Evolutionary conservation across 108 stramenopile species (phyloP).

Genomic region (Fragilariopsis cylindrus): DNA sequence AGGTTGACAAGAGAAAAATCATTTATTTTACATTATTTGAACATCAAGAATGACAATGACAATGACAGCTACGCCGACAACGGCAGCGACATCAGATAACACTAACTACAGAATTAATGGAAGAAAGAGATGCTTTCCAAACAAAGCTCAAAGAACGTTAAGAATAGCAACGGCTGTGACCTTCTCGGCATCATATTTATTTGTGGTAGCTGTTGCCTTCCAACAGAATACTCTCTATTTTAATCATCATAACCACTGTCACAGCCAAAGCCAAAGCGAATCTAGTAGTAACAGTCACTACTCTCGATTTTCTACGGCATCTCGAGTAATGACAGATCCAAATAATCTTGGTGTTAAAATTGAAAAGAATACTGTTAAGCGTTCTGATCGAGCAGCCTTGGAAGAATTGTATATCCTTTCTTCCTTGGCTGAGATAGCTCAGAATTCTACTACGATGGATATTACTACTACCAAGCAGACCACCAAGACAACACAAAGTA

Average conservation of each 20-base stretch:
- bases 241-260: neutral
- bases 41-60: too few species aligned
- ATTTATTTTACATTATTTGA: too few species aligned
- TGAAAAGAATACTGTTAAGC: neutral
- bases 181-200: neutral
- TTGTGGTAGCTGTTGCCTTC: slow-evolving; percentile 5
- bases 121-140: slow-evolving; percentile 10
- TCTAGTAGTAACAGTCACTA: neutral
- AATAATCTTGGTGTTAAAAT: slow-evolving; percentile 1
- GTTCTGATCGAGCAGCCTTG: slow-evolving; percentile 7
- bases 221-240: neutral
- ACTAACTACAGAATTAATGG: neutral
- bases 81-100: too few species aligned
- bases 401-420: slow-evolving; percentile 18
- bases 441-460: neutral
- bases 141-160: neutral
- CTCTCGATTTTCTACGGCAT: slow-evolving; percentile 10
- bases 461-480: neutral
- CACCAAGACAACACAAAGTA: neutral
- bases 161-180: slow-evolving; percentile 3
- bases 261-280: too few species aligned
- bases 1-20: too few species aligned
- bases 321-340: slow-evolving; percentile 10
- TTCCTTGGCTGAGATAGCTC: slow-evolving; percentile 7
- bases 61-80: too few species aligned